Evolutionary conservation across 495 filamentous ascomycete species (phyloP).

Genomic region (Articulospora tetracladia): DNA sequence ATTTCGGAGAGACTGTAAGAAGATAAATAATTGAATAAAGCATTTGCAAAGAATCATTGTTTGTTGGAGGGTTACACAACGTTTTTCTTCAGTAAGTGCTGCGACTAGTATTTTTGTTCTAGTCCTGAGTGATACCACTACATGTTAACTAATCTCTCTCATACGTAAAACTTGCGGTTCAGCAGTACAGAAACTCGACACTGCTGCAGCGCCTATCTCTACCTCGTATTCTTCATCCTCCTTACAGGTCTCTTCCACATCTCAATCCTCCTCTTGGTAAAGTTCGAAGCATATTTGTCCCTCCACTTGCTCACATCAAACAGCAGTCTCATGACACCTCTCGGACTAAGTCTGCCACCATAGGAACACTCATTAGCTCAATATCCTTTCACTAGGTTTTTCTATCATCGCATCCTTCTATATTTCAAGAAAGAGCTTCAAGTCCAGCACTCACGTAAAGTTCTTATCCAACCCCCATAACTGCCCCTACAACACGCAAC

Average conservation of each 20-base stretch:
- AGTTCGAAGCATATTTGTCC: background rate
- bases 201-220: too few species aligned
- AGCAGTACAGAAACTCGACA: too few species aligned
- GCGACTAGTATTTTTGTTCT: background rate
- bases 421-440: background rate
- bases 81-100: too few species aligned
- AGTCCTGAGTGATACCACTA: background rate
- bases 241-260: background rate
- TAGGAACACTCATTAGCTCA: background rate
- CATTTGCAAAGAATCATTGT: background rate
- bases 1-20: constrained; percentile 45
- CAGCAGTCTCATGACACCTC: background rate
- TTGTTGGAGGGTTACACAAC: background rate
- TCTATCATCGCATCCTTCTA: background rate
- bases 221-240: too few species aligned
- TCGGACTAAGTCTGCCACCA: background rate
- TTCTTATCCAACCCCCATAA: background rate
- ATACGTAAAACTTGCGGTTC: too few species aligned
- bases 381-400: too few species aligned
- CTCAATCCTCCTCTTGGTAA: background rate
- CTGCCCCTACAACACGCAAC: background rate
- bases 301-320: background rate
- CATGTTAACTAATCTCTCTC: too few species aligned
- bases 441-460: background rate
- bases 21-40: too few species aligned